A percentile compares a stretch with the other conserved stretches of the same genome.
Evolutionary conservation across 2,329 filamentous ascomycete species (phyloP).

Genomic region (Aspergillus sp.): DNA sequence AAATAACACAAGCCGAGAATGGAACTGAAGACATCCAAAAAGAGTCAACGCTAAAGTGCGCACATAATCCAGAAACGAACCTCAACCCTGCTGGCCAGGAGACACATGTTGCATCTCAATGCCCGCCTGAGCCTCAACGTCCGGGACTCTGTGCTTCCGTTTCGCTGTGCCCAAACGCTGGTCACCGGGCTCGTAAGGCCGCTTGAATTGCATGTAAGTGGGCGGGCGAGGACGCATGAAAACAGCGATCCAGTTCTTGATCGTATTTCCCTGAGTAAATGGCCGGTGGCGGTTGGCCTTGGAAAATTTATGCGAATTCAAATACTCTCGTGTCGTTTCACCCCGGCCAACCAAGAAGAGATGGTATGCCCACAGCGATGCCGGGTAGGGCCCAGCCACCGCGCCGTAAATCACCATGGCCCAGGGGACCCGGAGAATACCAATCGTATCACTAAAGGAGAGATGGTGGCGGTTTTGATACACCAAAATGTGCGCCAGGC

Average conservation of each 20-base stretch:
- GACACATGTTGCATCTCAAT: conserved; percentile 66
- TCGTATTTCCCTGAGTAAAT: conserved; percentile 67
- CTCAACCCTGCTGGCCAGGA: conserved; percentile 14
- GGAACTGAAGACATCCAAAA: not conserved
- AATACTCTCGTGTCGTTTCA: conserved; percentile 91
- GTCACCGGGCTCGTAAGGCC: conserved; percentile 66
- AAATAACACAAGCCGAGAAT: not conserved
- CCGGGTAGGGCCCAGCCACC: conserved; percentile 68
- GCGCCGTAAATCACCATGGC: conserved; percentile 80
- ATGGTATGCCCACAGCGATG: conserved; percentile 78
- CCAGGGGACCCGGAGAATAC: conserved; percentile 69
- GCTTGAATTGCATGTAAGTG: conserved; percentile 83
- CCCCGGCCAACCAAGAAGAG: conserved; percentile 82
- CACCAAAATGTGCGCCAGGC: conserved; percentile 69
- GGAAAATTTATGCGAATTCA: conserved; percentile 90
- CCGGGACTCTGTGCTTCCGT: conserved; percentile 43
- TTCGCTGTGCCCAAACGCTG: conserved; percentile 64
- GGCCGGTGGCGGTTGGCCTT: conserved; percentile 87
- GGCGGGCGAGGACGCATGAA: conserved; percentile 76
- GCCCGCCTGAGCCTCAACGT: conserved; percentile 45
- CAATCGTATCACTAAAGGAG: conserved; percentile 60
- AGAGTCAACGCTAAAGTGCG: not conserved
- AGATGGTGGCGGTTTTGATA: conserved; percentile 58
- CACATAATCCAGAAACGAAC: too few species aligned
- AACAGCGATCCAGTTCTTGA: conserved; percentile 74